These are phyloP conservation scores for Flueggea neowawraea DNA, from an alignment of 441 rosid genomes.

Conservation along the genomic window DNA sequence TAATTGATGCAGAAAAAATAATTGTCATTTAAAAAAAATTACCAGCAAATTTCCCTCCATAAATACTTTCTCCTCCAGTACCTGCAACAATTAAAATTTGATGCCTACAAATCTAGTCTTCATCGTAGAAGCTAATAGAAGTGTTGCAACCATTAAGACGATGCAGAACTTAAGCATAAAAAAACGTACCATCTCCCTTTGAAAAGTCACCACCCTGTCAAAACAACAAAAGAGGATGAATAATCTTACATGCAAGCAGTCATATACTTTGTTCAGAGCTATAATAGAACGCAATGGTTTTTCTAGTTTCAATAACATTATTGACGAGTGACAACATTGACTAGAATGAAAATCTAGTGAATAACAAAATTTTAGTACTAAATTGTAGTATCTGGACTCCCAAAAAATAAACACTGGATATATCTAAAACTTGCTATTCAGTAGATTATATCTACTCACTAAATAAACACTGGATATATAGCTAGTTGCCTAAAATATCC, in stretches of 20 bases:
- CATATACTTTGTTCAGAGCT: too few relatives aligned
- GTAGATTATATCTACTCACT: too few relatives aligned
- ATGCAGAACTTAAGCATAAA: constrained; percentile 15
- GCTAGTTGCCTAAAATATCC: too few relatives aligned
- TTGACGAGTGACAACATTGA: too few relatives aligned
- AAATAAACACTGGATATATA: too few relatives aligned
- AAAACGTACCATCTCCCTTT: constrained; percentile 81
- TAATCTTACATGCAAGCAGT: background rate
- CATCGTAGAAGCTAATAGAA: constrained; percentile 35
- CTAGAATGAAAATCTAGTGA: too few relatives aligned
- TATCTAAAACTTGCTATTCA: too few relatives aligned
- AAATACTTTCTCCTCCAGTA: constrained; percentile 99
- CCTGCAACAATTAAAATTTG: constrained; percentile 80
- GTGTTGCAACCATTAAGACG: constrained; percentile 25
- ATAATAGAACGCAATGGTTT: too few relatives aligned
- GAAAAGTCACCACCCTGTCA: constrained; percentile 98
- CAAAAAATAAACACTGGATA: too few relatives aligned
- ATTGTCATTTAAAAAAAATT: constrained; percentile 10
- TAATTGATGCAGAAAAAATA: constrained; percentile 5
- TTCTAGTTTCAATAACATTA: too few relatives aligned
- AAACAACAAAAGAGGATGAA: constrained; percentile 18
- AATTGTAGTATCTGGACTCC: too few relatives aligned
- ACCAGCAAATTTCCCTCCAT: constrained; percentile 97
- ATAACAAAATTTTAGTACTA: too few relatives aligned
- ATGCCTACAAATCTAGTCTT: constrained; percentile 53